Conservation (phyloP, 805 yeast species). For the Wickerhamiella vanderwaltii region DNA sequence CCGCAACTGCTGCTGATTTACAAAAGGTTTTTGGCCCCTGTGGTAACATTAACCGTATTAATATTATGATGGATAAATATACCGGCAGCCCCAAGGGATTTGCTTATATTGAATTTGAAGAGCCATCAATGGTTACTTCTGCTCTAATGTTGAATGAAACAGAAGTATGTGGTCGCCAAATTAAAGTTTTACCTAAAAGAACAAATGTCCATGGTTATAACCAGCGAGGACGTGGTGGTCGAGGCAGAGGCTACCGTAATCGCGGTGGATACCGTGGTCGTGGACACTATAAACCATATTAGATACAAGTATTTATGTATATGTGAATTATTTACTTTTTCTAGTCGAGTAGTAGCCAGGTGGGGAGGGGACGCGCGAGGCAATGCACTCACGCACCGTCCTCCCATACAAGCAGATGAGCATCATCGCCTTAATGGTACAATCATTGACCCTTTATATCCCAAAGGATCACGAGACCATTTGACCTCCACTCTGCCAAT, state of each 20-base stretch:
- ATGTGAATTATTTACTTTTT: not conserved
- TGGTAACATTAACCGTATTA: constrained; percentile 69
- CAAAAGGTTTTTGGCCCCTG: constrained; percentile 58
- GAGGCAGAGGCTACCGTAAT: constrained; percentile 27
- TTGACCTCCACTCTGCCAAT: constrained; percentile 21
- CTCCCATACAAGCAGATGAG: too few species aligned
- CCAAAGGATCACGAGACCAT: constrained; percentile 30
- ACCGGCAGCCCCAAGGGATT: constrained; percentile 72
- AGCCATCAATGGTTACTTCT: constrained; percentile 45
- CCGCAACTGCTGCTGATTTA: constrained; percentile 64
- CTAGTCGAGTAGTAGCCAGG: too few species aligned
- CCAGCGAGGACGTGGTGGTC: constrained; percentile 39
- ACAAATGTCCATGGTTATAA: constrained; percentile 68
- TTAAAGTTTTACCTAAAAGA: constrained; percentile 66
- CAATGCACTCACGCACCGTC: too few species aligned
- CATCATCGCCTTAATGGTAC: too few species aligned
- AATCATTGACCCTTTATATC: constrained; percentile 27
- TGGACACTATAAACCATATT: constrained; percentile 36
- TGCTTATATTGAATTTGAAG: constrained; percentile 78
- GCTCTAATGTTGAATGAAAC: constrained; percentile 59
- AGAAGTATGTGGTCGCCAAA: constrained; percentile 51
- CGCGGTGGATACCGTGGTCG: constrained; percentile 33
- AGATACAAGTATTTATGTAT: constrained; percentile 9
- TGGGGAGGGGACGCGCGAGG: too few species aligned
- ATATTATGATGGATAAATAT: constrained; percentile 56